Evolutionary conservation across 2,329 filamentous ascomycete species (phyloP).

Genomic region (Diplodia mutila): DNA sequence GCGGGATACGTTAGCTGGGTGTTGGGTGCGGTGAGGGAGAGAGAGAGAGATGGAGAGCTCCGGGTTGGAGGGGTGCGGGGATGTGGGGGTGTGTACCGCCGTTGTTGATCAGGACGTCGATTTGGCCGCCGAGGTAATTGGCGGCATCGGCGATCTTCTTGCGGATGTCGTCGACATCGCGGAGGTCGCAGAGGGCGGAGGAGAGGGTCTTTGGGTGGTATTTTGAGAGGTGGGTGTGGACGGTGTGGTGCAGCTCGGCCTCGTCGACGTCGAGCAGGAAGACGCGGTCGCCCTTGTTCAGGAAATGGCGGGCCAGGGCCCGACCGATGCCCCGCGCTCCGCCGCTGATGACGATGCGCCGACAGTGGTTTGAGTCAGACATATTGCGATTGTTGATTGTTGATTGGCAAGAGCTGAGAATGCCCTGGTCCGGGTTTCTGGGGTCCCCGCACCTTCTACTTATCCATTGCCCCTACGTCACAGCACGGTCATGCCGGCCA

Average conservation of each 20-base stretch:
- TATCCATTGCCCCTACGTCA: too few relatives aligned
- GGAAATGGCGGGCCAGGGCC: slow-evolving; percentile 48
- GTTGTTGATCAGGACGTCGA: slow-evolving; percentile 47
- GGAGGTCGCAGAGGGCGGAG: slow-evolving; percentile 50
- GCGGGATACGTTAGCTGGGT: not conserved
- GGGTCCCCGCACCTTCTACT: not conserved
- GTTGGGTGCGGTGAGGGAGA: not conserved
- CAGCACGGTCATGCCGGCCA: not conserved
- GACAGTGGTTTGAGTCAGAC: not conserved
- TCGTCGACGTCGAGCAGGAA: slow-evolving; percentile 43
- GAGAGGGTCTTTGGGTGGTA: slow-evolving; percentile 35
- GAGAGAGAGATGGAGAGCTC: not conserved
- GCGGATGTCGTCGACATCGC: slow-evolving; percentile 48
- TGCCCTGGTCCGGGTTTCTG: not conserved
- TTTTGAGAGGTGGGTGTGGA: slow-evolving; percentile 38
- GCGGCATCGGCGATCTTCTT: slow-evolving; percentile 47
- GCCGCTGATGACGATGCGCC: slow-evolving; percentile 46
- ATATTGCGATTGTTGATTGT: not conserved
- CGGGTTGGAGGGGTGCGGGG: not conserved
- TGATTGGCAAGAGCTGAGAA: not conserved
- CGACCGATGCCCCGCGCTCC: slow-evolving; percentile 55
- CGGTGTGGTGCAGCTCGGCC: slow-evolving; percentile 34
- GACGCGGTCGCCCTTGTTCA: slow-evolving; percentile 46
- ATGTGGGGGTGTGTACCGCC: not conserved
- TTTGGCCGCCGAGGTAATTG: slow-evolving; percentile 47